phyloP scores from a whole-genome alignment of 2,329 filamentous ascomycete genomes.

The Microdochium paspali region DNA sequence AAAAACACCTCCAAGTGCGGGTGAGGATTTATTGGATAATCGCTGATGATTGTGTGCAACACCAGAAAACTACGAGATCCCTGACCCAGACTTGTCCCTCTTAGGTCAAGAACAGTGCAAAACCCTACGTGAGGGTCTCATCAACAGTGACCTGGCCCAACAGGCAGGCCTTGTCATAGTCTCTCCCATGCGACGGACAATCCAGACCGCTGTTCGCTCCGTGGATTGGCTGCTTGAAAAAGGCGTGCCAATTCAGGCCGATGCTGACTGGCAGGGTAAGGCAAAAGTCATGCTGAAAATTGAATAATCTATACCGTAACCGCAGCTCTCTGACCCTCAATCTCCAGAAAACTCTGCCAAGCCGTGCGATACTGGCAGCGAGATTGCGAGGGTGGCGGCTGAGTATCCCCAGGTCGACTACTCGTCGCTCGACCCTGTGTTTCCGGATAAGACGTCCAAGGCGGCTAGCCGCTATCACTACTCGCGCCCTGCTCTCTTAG shows the following conservation, averaged over 20 bases:
- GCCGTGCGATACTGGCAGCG: conserved; percentile 53
- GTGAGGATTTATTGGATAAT: too few relatives aligned
- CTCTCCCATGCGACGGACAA: conserved; percentile 55
- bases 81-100: conserved; percentile 40
- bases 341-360: conserved; percentile 40
- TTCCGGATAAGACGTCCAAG: conserved; percentile 50
- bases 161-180: conserved; percentile 46
- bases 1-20: neutral
- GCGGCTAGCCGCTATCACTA: conserved; percentile 39
- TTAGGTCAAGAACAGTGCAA: conserved; percentile 39
- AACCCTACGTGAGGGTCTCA: conserved; percentile 30
- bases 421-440: conserved; percentile 44
- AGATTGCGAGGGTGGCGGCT: conserved; percentile 27
- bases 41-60: conserved; percentile 3
- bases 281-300: neutral
- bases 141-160: conserved; percentile 25
- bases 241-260: conserved; percentile 43
- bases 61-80: conserved; percentile 36
- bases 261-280: conserved; percentile 57
- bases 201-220: conserved; percentile 52
- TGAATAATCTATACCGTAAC: too few relatives aligned
- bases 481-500: conserved; percentile 40
- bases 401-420: conserved; percentile 51
- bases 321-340: neutral
- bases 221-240: conserved; percentile 48